A percentile compares a stretch with the other conserved stretches of the same genome.
Conservation (phyloP, 495 filamentous ascomycete species). For the Penicillium arizonense region DNA sequence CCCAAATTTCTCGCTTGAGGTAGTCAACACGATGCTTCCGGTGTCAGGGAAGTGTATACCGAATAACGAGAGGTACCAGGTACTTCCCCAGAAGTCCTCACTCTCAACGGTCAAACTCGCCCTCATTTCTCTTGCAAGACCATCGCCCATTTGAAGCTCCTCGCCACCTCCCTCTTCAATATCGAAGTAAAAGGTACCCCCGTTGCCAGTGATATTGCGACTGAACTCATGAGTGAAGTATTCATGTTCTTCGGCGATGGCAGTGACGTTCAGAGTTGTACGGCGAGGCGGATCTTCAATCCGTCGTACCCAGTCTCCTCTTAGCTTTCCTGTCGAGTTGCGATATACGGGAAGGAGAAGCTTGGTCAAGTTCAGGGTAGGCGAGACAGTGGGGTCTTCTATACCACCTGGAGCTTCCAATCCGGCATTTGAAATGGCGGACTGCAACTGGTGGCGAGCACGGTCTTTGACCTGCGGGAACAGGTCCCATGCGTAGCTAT, state of each 20-base stretch:
- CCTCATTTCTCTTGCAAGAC: slow-evolving; percentile 56
- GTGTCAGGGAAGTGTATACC: slow-evolving; percentile 79
- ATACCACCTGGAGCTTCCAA: slow-evolving; percentile 31
- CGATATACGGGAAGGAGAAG: slow-evolving; percentile 61
- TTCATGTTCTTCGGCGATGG: slow-evolving; percentile 45
- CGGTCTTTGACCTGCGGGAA: slow-evolving; percentile 54
- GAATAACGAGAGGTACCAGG: slow-evolving; percentile 71
- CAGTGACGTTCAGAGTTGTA: slow-evolving; percentile 50
- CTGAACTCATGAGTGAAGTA: slow-evolving; percentile 58
- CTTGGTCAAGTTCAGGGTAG: slow-evolving; percentile 39
- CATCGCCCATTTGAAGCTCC: slow-evolving; percentile 29
- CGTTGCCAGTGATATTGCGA: slow-evolving; percentile 64
- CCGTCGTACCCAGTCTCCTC: slow-evolving; percentile 71
- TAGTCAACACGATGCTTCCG: slow-evolving; percentile 76
- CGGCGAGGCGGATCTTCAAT: slow-evolving; percentile 34
- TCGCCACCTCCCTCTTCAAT: slow-evolving; percentile 41
- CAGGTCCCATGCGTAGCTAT: slow-evolving; percentile 72
- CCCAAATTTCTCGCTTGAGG: slow-evolving; percentile 87
- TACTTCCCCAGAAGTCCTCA: slow-evolving; percentile 61
- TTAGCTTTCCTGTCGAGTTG: slow-evolving; percentile 76
- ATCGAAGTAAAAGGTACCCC: slow-evolving; percentile 45
- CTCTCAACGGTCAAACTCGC: slow-evolving; percentile 70
- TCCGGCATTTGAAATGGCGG: slow-evolving; percentile 38
- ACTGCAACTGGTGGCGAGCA: slow-evolving; percentile 50
- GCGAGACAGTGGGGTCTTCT: slow-evolving; percentile 40